Evolutionary conservation across 805 yeast genomes (phyloP).

Genomic region (Candida nemodendra): DNA sequence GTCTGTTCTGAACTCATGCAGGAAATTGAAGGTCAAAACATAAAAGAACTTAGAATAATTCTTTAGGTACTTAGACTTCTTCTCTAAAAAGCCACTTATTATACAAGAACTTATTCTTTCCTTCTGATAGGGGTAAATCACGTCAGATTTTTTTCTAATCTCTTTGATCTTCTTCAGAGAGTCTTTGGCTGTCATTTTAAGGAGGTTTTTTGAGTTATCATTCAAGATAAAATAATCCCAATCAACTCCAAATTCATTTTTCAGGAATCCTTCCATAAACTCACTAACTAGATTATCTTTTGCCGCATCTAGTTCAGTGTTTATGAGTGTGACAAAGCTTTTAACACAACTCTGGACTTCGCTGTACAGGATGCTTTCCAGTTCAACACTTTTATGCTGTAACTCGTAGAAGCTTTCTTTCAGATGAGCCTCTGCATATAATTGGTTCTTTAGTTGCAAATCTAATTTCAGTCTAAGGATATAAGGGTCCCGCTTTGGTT

Average conservation of each 20-base stretch:
- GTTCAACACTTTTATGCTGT: constrained; percentile 62
- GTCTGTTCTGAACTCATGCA: constrained; percentile 63
- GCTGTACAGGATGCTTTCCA: constrained; percentile 60
- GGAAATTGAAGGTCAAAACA: constrained; percentile 62
- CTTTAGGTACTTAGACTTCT: constrained; percentile 60
- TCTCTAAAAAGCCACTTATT: constrained; percentile 57
- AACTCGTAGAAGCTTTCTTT: constrained; percentile 64
- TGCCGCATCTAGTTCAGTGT: constrained; percentile 47
- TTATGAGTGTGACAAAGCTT: constrained; percentile 50
- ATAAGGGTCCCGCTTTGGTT: constrained; percentile 55
- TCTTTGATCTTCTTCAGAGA: constrained; percentile 33
- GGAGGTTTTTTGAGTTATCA: constrained; percentile 40
- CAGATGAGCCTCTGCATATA: constrained; percentile 61
- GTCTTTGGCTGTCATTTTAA: constrained; percentile 35
- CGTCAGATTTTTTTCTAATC: constrained; percentile 48
- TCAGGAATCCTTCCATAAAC: constrained; percentile 47
- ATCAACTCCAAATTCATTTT: constrained; percentile 61
- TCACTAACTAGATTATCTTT: constrained; percentile 53
- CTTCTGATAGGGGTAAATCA: constrained; percentile 53
- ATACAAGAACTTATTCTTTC: constrained; percentile 51
- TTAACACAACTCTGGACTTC: constrained; percentile 60
- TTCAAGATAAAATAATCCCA: constrained; percentile 66
- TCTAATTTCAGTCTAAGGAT: constrained; percentile 59
- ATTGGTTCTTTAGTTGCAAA: constrained; percentile 62
- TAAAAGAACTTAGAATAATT: constrained; percentile 63